These are phyloP conservation scores for Xylaria acuta DNA, from an alignment of 495 filamentous ascomycete genomes.

Conservation along the genomic window DNA sequence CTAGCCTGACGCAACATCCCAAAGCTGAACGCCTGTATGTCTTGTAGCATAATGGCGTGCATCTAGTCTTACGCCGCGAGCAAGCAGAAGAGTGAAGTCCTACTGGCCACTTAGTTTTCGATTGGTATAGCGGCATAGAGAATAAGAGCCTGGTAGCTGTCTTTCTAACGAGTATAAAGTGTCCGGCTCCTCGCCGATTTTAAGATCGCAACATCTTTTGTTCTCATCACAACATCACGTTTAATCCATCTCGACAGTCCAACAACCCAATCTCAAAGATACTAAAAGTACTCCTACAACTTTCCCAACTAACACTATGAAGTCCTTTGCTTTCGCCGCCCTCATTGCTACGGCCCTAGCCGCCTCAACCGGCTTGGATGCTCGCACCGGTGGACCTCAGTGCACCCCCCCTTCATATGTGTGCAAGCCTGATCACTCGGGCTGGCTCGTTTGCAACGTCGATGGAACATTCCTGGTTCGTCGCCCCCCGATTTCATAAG, in stretches of 20 bases:
- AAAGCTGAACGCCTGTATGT: slow-evolving; percentile 1
- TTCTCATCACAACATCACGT: slow-evolving; percentile 6
- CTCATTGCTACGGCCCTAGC: slow-evolving; percentile 7
- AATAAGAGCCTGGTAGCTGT: neutral
- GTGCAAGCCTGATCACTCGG: slow-evolving; percentile 37
- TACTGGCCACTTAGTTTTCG: neutral
- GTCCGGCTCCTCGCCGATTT: neutral
- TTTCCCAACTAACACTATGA: slow-evolving; percentile 10
- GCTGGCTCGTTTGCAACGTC: slow-evolving; percentile 47
- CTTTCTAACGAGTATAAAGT: slow-evolving; percentile 8
- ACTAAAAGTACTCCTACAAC: neutral
- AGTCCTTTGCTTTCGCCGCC: slow-evolving; percentile 15
- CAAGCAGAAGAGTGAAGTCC: neutral
- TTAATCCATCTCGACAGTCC: neutral
- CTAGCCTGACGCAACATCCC: neutral
- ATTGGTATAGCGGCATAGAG: neutral
- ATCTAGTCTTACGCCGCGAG: neutral
- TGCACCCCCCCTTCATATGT: slow-evolving; percentile 33
- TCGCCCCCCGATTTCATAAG: slow-evolving; percentile 8
- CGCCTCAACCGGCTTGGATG: slow-evolving; percentile 9
- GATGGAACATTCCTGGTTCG: slow-evolving; percentile 46
- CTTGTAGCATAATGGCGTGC: neutral
- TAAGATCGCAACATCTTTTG: slow-evolving; percentile 8
- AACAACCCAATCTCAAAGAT: neutral
- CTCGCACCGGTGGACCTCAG: neutral